Evolutionary conservation across 257 asterid genomes (phyloP).

Genomic region (Solanum arcanum): DNA sequence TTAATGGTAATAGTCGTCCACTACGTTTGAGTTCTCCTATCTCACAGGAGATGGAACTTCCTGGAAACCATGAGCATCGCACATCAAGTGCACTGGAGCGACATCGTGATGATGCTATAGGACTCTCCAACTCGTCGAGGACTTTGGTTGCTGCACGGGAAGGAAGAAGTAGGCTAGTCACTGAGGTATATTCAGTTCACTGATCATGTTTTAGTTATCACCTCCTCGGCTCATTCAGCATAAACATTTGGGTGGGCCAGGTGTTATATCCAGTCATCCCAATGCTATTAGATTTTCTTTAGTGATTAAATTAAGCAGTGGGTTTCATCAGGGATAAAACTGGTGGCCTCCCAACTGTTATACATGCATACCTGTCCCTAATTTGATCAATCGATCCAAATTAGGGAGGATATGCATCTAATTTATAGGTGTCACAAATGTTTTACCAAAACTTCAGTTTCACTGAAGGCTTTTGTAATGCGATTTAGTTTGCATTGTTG

Average conservation of each 20-base stretch:
- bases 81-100: constrained; percentile 51
- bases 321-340: not conserved
- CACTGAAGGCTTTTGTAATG: not conserved
- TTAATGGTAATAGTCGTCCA: constrained; percentile 23
- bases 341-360: not conserved
- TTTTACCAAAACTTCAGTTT: not conserved
- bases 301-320: not conserved
- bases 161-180: constrained; percentile 65
- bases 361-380: not conserved
- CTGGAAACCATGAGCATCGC: constrained; percentile 38
- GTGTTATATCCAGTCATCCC: not conserved
- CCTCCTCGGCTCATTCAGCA: not conserved
- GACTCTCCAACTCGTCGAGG: constrained; percentile 42
- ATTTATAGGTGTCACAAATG: not conserved
- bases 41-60: constrained; percentile 26
- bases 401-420: not conserved
- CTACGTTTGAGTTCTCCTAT: constrained; percentile 26
- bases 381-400: not conserved
- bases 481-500: not conserved
- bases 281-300: not conserved
- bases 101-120: constrained; percentile 48
- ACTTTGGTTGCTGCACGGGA: constrained; percentile 48
- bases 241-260: not conserved
- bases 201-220: not conserved
- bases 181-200: constrained; percentile 43